These are phyloP conservation scores for Pueraria montana DNA, from an alignment of 306 rosid species.

Conservation along the genomic window DNA sequence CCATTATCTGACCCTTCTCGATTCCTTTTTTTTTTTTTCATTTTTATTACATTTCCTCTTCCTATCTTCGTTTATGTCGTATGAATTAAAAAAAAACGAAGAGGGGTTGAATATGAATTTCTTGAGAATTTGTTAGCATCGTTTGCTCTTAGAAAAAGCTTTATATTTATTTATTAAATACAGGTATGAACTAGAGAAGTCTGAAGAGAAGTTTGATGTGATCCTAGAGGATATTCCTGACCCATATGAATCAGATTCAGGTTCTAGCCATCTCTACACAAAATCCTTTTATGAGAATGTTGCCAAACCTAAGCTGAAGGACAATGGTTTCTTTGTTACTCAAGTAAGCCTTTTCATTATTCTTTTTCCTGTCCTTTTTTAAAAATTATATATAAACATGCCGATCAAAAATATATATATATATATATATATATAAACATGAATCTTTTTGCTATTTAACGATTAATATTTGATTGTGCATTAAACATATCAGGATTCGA, in stretches of 20 bases:
- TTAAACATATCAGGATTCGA: conserved; percentile 61
- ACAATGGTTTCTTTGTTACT: too few species aligned
- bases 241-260: background rate
- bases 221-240: background rate
- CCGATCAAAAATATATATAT: too few species aligned
- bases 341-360: too few species aligned
- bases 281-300: conserved; percentile 25
- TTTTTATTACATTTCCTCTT: background rate
- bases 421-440: too few species aligned
- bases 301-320: conserved; percentile 19
- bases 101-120: background rate
- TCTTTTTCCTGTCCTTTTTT: too few species aligned
- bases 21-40: too few species aligned
- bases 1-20: background rate
- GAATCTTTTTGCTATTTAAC: too few species aligned
- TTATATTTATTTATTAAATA: background rate
- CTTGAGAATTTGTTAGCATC: too few species aligned
- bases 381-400: too few species aligned
- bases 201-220: conserved; percentile 26
- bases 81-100: background rate
- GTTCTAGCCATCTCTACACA: background rate
- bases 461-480: background rate
- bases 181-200: background rate
- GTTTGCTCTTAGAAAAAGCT: too few species aligned
- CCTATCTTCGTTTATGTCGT: background rate